phyloP scores from a whole-genome alignment of 2,329 filamentous ascomycete genomes.

The Ascochyta rabiei region DNA sequence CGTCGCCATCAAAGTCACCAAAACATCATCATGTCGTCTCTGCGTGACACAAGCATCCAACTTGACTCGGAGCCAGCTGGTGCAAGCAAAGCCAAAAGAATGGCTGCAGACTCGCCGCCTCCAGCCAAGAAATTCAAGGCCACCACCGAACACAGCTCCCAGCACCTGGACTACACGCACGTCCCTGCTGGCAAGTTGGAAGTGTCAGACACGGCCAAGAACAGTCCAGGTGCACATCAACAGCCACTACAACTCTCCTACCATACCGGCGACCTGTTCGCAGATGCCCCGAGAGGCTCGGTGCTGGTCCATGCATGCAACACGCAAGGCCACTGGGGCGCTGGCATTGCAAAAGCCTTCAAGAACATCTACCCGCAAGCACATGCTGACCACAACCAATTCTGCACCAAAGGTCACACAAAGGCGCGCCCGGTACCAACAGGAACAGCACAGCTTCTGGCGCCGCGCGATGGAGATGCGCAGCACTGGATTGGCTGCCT shows the following conservation, averaged over 20 bases:
- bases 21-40: background rate
- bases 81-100: background rate
- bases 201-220: background rate
- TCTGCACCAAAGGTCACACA: constrained; percentile 51
- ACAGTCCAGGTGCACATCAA: background rate
- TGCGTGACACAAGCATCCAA: background rate
- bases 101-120: background rate
- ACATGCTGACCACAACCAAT: constrained; percentile 53
- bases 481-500: constrained; percentile 64
- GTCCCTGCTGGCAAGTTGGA: constrained; percentile 4
- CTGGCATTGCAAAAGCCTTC: constrained; percentile 63
- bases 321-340: constrained; percentile 62
- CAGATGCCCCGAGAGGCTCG: constrained; percentile 53
- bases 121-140: background rate
- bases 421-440: constrained; percentile 36
- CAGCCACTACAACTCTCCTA: constrained; percentile 20
- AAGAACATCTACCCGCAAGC: constrained; percentile 58
- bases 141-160: background rate
- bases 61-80: background rate
- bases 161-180: constrained; percentile 20
- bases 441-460: constrained; percentile 61
- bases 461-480: constrained; percentile 50
- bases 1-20: background rate
- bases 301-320: constrained; percentile 67
- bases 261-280: constrained; percentile 58